Base-by-base conservation (phyloP, 805 yeast genomes). In the Candida silvicultrix region DNA sequence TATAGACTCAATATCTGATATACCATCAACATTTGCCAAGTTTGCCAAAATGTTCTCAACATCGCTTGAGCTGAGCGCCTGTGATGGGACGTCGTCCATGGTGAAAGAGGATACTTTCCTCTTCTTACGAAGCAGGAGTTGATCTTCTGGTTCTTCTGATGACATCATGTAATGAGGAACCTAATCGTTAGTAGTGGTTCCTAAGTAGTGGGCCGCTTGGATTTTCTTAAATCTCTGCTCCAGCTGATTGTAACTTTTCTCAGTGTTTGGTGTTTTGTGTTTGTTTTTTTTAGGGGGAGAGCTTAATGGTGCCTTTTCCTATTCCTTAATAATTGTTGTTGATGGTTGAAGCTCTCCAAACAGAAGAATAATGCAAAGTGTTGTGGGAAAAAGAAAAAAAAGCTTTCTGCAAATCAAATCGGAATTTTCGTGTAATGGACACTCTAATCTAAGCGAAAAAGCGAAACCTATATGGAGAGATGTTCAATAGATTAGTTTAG, bases 1-100 rank as follows among this genome's bases (percentile, higher is more conserved):
- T 11, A 59, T 29, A 6, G 21, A 5, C 18, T 55, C 59, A 4
- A 60, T 52, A 14, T 46, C 49, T 8, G 56, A 46, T 16, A 54
- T 31, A 29, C 49, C 49, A 1, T 29, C 19, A 0, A 48, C 31
- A 14, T 48, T 23, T 7, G 48, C 47, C 12, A 51, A 18, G 9
- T 43, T 25, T 1, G 20, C 9, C 11, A 45, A 25, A n/a, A 58
- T 39, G n/a, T 39, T 36, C 14, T 40, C 42, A 9, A 49, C 45
- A 18, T 43, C 23, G 12, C 18, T 22, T 10, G 45, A 10, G 11
- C 38, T 28, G 20, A 38, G 14, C 12, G 43, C 15, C 15, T 41
- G 20, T 20, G 12, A 21, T 5, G 28, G 38, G 7, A 38, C 31
- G 5, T 22, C 21, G 16, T 38, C 32, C 16, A 37, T 14, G 6